Base-by-base conservation (phyloP, 257 asterid species). In the Linderniella brevidens region DNA sequence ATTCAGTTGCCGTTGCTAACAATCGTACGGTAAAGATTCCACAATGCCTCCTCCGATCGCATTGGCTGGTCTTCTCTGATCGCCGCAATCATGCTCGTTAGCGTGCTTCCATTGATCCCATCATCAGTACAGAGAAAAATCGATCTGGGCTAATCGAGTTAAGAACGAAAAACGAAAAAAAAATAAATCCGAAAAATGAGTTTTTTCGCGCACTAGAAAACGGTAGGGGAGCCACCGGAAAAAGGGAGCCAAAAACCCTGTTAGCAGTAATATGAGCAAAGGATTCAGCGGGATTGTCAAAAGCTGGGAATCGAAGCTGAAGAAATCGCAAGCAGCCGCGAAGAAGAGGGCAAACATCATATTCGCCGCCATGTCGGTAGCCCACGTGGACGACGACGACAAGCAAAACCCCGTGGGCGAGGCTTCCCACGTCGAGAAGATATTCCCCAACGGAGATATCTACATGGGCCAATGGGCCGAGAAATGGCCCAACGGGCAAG, bases 381-480 rank as follows among this genome's bases (percentile, higher is more conserved):
- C 95, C 58, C 92, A 79, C 58, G 97, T 87, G 47, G 95, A 83
- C 25, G 95, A 82, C 36, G 76, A 76, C 29, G 93, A 74, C 17
- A 48, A 49, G 25, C 14, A 8, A 15, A 70, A 61, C 1, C 59
- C 44, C 8, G 53, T 68, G 12, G 64, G 61, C 41, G 80, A 79
- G 59, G 50, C 59, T 5, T 51, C 62, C 17, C 78, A 82, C 37
- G 77, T 64, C 1, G 97, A 87, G 61, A 76, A 72, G 48, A 64
- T 66, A 0, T 78, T 88, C 59, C 51, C 77, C 4, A 72, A 74
- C 59, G 93, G 84, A 0, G 93, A 80, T 60, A 66, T 76, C 7
- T 88, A 88, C 61, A 74, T 65, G 49, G 97, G 96, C 13, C 77
- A 79, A 47, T 86, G 94, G 96, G 62, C 63, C 12, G 75, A 67